phyloP scores from a whole-genome alignment of 495 filamentous ascomycete species.

The Xylaria cubensis region DNA sequence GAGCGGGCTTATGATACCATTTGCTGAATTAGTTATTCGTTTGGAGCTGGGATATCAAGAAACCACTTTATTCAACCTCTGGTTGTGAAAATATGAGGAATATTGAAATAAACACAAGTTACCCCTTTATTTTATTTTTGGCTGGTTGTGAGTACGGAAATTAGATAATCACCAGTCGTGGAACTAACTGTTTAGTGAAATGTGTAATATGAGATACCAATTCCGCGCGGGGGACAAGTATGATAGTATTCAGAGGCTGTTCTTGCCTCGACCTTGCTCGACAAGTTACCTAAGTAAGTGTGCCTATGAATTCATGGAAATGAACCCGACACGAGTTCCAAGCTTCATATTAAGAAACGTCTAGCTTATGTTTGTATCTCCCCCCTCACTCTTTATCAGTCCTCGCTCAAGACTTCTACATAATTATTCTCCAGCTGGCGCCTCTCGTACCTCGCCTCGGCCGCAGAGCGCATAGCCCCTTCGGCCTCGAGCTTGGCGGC shows the following conservation, averaged over 20 bases:
- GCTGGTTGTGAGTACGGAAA: not conserved
- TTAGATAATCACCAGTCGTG: not conserved
- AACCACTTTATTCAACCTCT: not conserved
- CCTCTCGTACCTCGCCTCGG: constrained; percentile 46
- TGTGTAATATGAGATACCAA: not conserved
- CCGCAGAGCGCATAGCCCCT: constrained; percentile 48
- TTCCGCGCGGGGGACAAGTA: not conserved
- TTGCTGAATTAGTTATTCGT: constrained; percentile 18
- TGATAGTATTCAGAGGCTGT: not conserved
- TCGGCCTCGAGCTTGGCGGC: constrained; percentile 51
- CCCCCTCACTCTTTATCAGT: not conserved
- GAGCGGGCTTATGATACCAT: constrained; percentile 29
- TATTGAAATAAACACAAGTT: not conserved
- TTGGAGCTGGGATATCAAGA: not conserved
- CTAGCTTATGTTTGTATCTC: not conserved
- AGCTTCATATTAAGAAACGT: not conserved
- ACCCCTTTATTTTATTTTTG: not conserved
- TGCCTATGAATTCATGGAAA: too few relatives aligned
- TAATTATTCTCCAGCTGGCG: constrained; percentile 48
- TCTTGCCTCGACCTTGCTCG: not conserved
- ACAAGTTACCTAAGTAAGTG: not conserved
- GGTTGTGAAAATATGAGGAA: not conserved
- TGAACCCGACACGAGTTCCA: not conserved
- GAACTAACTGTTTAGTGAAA: constrained; percentile 4
- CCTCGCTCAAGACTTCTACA: constrained; percentile 41